Percentiles rank a stretch among this genome's conserved stretches.
These are phyloP conservation scores for Auricularia auricula-judae DNA, from an alignment of 768 basidiomycete species.

Conservation along the genomic window DNA sequence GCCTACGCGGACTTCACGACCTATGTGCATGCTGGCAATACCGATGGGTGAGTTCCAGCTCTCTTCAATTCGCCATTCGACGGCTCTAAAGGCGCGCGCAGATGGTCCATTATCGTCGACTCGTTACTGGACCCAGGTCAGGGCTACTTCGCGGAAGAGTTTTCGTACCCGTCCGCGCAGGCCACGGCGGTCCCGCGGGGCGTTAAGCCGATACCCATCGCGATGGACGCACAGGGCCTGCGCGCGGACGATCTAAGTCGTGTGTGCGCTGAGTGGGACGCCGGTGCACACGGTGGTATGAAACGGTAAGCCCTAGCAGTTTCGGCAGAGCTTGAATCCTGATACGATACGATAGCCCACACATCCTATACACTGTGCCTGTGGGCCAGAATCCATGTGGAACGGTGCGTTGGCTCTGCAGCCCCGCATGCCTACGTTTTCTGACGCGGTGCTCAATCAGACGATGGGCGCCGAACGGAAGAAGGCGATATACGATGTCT, in stretches of 20 bases:
- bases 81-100: background rate
- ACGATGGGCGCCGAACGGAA: slow-evolving; percentile 56
- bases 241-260: slow-evolving; percentile 47
- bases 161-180: slow-evolving; percentile 61
- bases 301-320: slow-evolving; percentile 30
- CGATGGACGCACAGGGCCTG: slow-evolving; percentile 66
- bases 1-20: slow-evolving; percentile 50
- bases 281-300: slow-evolving; percentile 37
- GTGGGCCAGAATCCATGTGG: slow-evolving; percentile 84
- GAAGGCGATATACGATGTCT: slow-evolving; percentile 68
- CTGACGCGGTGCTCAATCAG: slow-evolving; percentile 17
- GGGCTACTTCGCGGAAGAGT: slow-evolving; percentile 49
- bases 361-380: slow-evolving; percentile 63
- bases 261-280: slow-evolving; percentile 58
- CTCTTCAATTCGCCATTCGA: background rate
- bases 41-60: slow-evolving; percentile 36
- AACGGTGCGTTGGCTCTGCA: slow-evolving; percentile 30
- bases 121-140: slow-evolving; percentile 61
- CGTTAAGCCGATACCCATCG: slow-evolving; percentile 40
- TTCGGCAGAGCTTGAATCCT: no score
- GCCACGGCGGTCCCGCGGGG: slow-evolving; percentile 25
- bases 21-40: slow-evolving; percentile 56
- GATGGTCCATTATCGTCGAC: slow-evolving; percentile 18
- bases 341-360: slow-evolving; percentile 33
- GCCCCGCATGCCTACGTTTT: slow-evolving; percentile 1